Conservation (phyloP, 495 filamentous ascomycete species). For the Hypoxylon lienhwacheense region DNA sequence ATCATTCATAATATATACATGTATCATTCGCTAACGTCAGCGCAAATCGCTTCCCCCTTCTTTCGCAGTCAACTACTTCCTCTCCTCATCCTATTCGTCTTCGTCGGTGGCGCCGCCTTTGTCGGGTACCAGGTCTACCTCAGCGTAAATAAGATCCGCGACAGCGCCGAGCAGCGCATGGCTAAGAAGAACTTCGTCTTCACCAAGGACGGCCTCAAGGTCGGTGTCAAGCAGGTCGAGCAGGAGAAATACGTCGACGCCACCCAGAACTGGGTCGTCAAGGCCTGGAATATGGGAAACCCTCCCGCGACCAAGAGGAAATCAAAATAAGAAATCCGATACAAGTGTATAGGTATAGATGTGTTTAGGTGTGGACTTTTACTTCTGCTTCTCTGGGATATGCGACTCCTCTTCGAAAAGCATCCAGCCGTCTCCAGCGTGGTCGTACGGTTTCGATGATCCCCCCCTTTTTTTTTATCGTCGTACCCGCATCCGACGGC, state of each 20-base stretch:
- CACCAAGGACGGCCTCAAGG: constrained; percentile 81
- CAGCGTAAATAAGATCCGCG: constrained; percentile 66
- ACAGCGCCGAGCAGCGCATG: constrained; percentile 71
- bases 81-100: constrained; percentile 69
- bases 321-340: background rate
- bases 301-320: constrained; percentile 43
- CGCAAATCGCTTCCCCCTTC: constrained; percentile 12
- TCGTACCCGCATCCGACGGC: background rate
- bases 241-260: constrained; percentile 79
- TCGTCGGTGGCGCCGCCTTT: constrained; percentile 63
- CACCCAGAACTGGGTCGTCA: constrained; percentile 80
- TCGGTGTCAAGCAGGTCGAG: constrained; percentile 73
- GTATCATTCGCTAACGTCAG: constrained; percentile 21
- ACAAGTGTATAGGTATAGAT: too few relatives aligned
- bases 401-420: constrained; percentile 2
- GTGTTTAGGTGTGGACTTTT: too few relatives aligned
- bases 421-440: background rate
- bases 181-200: constrained; percentile 79
- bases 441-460: background rate
- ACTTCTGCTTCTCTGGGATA: background rate
- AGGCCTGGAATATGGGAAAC: constrained; percentile 71
- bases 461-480: background rate
- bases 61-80: constrained; percentile 63
- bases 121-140: constrained; percentile 76
- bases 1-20: background rate